phyloP scores from a whole-genome alignment of 495 filamentous ascomycete species.

The Penicillium paxilli region DNA sequence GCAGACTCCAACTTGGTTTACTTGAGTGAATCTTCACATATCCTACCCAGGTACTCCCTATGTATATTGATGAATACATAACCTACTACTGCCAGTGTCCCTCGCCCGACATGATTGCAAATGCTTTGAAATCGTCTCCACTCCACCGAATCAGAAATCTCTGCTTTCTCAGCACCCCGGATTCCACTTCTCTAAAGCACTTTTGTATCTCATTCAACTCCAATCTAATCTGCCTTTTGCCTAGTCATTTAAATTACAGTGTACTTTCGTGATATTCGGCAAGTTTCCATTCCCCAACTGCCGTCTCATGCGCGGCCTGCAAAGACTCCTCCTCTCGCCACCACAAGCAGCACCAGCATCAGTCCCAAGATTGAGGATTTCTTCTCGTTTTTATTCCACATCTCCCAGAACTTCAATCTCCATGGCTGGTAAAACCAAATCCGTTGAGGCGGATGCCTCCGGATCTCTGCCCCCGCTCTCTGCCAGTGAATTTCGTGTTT shows the following conservation, averaged over 20 bases:
- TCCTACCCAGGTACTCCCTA: too few species aligned
- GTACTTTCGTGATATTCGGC: constrained; percentile 9
- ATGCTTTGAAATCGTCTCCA: neutral
- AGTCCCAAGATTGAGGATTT: too few species aligned
- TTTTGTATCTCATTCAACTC: neutral
- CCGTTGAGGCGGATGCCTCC: neutral
- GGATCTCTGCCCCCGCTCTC: constrained; percentile 44
- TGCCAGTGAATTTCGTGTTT: constrained; percentile 57
- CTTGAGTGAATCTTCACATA: too few species aligned
- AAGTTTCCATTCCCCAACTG: constrained; percentile 13
- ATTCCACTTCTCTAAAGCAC: neutral
- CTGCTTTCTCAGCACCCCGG: constrained; percentile 19
- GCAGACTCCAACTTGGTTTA: too few species aligned
- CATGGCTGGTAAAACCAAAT: constrained; percentile 10
- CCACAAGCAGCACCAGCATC: too few species aligned
- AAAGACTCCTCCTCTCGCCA: constrained; percentile 5
- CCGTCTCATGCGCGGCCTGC: constrained; percentile 22
- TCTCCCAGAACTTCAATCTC: neutral
- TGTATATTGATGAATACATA: too few species aligned
- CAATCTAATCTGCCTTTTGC: neutral
- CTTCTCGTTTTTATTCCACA: neutral
- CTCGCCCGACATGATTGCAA: neutral
- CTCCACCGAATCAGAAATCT: constrained; percentile 20
- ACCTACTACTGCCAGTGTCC: too few species aligned
- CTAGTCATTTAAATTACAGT: neutral